Evolutionary conservation across 352 stramenopile species (phyloP).

Genomic region (Globisporangium barbulae): DNA sequence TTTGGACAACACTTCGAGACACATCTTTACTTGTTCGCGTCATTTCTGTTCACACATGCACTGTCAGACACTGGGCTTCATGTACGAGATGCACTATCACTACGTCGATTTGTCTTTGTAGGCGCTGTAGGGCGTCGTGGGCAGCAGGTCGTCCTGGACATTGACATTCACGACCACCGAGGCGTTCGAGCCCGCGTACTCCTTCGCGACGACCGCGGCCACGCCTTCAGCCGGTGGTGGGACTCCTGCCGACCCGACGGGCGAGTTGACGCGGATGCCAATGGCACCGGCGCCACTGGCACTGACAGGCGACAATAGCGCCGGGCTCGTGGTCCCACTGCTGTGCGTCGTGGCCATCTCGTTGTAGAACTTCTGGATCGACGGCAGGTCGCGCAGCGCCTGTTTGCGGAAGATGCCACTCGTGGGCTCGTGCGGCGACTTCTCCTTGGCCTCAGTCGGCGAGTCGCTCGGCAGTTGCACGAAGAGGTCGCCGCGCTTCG

Average conservation of each 20-base stretch:
- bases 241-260: neutral
- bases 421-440: constrained; percentile 15
- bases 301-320: neutral
- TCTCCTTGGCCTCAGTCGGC: constrained; percentile 9
- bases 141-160: constrained; percentile 12
- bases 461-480: constrained; percentile 23
- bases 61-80: neutral
- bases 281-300: too few relatives aligned
- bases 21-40: neutral
- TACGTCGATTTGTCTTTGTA: constrained; percentile 12
- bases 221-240: constrained; percentile 1
- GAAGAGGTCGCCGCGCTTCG: constrained; percentile 18
- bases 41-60: neutral
- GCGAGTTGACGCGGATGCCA: constrained; percentile 1
- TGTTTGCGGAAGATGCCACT: constrained; percentile 21
- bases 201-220: constrained; percentile 11
- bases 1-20: too few relatives aligned
- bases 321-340: neutral
- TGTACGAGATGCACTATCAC: neutral
- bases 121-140: constrained; percentile 14
- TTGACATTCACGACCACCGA: constrained; percentile 17
- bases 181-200: constrained; percentile 8
- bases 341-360: constrained; percentile 5
- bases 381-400: constrained; percentile 17
- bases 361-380: constrained; percentile 21